Evolutionary conservation across 352 stramenopile genomes (phyloP), one percentile per base, ranked within the genome.

Genomic region (Pythium vanterpoolii): DNA sequence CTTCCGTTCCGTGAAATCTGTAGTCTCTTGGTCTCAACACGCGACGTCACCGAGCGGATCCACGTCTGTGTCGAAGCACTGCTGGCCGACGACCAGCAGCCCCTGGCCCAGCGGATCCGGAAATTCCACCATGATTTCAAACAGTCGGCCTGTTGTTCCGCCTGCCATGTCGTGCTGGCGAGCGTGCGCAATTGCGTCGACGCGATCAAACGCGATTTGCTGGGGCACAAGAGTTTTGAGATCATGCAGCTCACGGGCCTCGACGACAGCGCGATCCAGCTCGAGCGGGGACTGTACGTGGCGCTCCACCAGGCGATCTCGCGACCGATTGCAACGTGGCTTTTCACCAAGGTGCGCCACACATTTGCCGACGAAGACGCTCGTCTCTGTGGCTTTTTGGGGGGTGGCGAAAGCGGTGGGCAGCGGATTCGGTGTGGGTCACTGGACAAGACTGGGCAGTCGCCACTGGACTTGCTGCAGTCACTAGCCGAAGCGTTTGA

Each of bases 231-330:
- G 43, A 60, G 40, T 27, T 54, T 51, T 24, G 62, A 70, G 50
- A 30, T 70, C 42, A 57, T 63, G 54, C 62, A 70, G 47, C 51
- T 70, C 62, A 62, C 62, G 21, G 62, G 56, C 3, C n/a, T 65
- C 0, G 62, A 70, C 10, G 56, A 70, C 14, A 45, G 7, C 30
- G 48, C 62, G 11, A 60, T 65, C 30, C n/a, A 61, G 34, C 51
- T 70, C 24, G 49, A 65, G 24, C 62, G 62, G 14, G 49, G 23
- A 3, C 24, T 70, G 42, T 70, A 70, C 56, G 40, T 38, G 14
- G 38, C 50, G 19, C 8, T 65, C 14, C 33, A 55, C 36, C 18
- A 42, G 10, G 56, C 62, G 2, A 51, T 70, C 14, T 62, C 44
- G 4, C 23, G 24, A 13, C 62, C 62, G 5, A 62, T 70, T 18